These are phyloP conservation scores for Paraphoma sp. DNA, from an alignment of 2,329 filamentous ascomycete genomes.

Conservation along the genomic window DNA sequence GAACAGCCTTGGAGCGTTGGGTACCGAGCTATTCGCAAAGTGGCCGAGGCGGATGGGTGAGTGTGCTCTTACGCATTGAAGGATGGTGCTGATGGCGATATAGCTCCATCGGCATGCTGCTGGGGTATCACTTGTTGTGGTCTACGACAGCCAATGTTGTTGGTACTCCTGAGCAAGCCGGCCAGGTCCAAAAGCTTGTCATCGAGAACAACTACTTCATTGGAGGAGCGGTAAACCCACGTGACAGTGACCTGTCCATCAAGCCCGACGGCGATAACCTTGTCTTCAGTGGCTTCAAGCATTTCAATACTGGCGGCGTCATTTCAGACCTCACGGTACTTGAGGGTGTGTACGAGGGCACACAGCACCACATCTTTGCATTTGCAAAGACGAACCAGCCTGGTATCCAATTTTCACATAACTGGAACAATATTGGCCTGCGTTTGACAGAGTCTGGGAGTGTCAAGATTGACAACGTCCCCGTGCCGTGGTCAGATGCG, in stretches of 20 bases:
- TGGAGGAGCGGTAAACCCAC: conserved; percentile 69
- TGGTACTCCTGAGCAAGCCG: conserved; percentile 65
- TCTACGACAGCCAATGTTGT: conserved; percentile 67
- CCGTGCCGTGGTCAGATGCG: conserved; percentile 65
- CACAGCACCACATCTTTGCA: conserved; percentile 68
- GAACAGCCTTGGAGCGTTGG: conserved; percentile 62
- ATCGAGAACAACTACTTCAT: conserved; percentile 71
- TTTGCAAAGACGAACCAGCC: conserved; percentile 64
- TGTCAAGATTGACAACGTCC: conserved; percentile 65
- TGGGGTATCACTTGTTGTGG: conserved; percentile 71
- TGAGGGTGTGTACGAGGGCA: conserved; percentile 66
- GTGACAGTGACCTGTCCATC: conserved; percentile 67
- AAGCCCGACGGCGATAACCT: conserved; percentile 61
- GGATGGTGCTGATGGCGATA: not conserved
- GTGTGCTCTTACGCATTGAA: not conserved
- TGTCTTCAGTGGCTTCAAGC: conserved; percentile 68
- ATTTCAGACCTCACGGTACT: conserved; percentile 71
- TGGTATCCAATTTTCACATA: conserved; percentile 64
- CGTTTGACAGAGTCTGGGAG: conserved; percentile 69
- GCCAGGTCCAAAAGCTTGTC: conserved; percentile 63
- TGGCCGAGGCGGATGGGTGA: conserved; percentile 68
- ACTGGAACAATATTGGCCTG: conserved; percentile 71
- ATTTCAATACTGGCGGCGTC: conserved; percentile 72
- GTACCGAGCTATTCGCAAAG: conserved; percentile 66
- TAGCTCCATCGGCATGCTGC: conserved; percentile 67